phyloP scores from a whole-genome alignment of 257 asterid species.

The Solanum pinnatisectum region DNA sequence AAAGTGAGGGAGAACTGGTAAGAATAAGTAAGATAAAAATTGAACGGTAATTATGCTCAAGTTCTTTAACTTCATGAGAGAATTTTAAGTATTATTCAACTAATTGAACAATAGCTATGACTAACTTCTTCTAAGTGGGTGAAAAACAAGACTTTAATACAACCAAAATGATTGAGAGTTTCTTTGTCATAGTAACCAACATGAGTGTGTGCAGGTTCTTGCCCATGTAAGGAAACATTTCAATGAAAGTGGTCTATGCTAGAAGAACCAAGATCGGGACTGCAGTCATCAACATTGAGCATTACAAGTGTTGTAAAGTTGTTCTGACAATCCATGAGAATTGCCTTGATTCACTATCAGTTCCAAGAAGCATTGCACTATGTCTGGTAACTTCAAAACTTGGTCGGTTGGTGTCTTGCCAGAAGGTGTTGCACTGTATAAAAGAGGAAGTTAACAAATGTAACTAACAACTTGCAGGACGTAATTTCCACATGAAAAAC shows the following conservation, averaged over 20 bases:
- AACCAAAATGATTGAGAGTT: slow-evolving; percentile 25
- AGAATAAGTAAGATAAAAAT: not conserved
- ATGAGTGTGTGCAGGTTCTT: slow-evolving; percentile 86
- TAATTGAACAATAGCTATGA: not conserved
- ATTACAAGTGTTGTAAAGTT: slow-evolving; percentile 54
- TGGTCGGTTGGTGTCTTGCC: slow-evolving; percentile 60
- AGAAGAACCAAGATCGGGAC: slow-evolving; percentile 73
- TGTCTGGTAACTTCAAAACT: slow-evolving; percentile 85
- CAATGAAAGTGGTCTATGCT: slow-evolving; percentile 38
- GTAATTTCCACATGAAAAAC: not conserved
- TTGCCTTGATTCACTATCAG: slow-evolving; percentile 48
- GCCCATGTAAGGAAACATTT: slow-evolving; percentile 60
- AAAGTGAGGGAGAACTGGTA: not conserved
- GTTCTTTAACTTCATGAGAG: not conserved
- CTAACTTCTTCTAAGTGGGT: not conserved
- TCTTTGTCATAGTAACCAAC: slow-evolving; percentile 51
- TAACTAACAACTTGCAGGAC: not conserved
- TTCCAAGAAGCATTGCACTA: slow-evolving; percentile 49
- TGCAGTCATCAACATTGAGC: slow-evolving; percentile 45
- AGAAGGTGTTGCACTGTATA: slow-evolving; percentile 25
- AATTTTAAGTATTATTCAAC: not conserved
- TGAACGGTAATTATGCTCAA: not conserved
- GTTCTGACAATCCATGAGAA: slow-evolving; percentile 48
- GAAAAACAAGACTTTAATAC: not conserved
- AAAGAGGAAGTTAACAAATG: not conserved